Percentiles rank a stretch among this genome's conserved stretches.
Conservation (phyloP, 2,329 filamentous ascomycete species). For the Penicillium sp. region DNA sequence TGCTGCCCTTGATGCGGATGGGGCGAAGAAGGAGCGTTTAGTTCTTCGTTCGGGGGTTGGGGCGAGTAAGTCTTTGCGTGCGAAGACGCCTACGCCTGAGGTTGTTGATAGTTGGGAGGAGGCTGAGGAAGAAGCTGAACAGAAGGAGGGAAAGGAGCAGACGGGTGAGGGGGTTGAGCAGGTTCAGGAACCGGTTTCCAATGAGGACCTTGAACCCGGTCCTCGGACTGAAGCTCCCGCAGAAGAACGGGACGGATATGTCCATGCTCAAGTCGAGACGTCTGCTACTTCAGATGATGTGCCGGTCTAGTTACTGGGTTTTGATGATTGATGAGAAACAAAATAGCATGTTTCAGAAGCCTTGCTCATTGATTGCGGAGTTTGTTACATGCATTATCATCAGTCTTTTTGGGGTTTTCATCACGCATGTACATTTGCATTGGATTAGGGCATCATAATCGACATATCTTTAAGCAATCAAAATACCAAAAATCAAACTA, state of each 20-base stretch:
- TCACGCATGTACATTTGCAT: not conserved
- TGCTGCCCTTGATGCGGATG: constrained; percentile 29
- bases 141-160: constrained; percentile 39
- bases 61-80: constrained; percentile 29
- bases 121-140: constrained; percentile 41
- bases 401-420: not conserved
- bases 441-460: not conserved
- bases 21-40: constrained; percentile 32
- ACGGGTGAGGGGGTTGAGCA: constrained; percentile 39
- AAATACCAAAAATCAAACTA: not conserved
- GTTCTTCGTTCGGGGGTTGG: constrained; percentile 37
- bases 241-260: not conserved
- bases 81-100: constrained; percentile 25
- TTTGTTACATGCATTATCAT: not conserved
- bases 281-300: not conserved
- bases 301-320: not conserved
- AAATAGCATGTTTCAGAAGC: not conserved
- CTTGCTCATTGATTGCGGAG: not conserved
- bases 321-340: constrained; percentile 7
- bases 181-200: constrained; percentile 1
- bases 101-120: constrained; percentile 49
- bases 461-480: not conserved
- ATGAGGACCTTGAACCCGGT: constrained; percentile 1
- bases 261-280: not conserved
- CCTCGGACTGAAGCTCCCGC: not conserved